phyloP scores from a whole-genome alignment of 305 asterid genomes.

The Stenogyne calaminthoides region DNA sequence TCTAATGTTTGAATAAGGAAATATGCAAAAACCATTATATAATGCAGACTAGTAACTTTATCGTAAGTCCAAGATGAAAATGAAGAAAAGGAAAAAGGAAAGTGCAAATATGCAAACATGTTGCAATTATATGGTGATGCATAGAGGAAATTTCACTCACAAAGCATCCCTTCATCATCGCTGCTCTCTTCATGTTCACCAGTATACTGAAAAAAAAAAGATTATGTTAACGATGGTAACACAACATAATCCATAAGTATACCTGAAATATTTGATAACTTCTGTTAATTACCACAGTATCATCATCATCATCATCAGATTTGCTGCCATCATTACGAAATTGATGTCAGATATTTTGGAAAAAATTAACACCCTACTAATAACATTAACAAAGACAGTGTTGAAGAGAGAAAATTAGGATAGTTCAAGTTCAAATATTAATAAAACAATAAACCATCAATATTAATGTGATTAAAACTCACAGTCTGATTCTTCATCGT shows the following conservation, averaged over 20 bases:
- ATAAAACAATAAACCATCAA: not conserved
- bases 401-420: not conserved
- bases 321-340: constrained; percentile 49
- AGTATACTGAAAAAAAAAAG: constrained; percentile 43
- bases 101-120: not conserved
- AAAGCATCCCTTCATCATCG: constrained; percentile 90
- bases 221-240: constrained; percentile 29
- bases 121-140: not conserved
- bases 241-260: constrained; percentile 14
- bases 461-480: constrained; percentile 41
- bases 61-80: constrained; percentile 8
- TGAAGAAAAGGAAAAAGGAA: not conserved
- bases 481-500: constrained; percentile 75
- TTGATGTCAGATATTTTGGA: constrained; percentile 17
- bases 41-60: not conserved
- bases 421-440: constrained; percentile 1
- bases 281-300: constrained; percentile 48
- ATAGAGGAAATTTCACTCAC: constrained; percentile 49
- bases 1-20: not conserved
- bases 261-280: constrained; percentile 13
- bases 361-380: not conserved
- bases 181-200: constrained; percentile 75
- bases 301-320: constrained; percentile 72
- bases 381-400: not conserved
- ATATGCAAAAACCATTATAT: not conserved